phyloP scores from a whole-genome alignment of 306 rosid genomes.

The Calophaca sinica region DNA sequence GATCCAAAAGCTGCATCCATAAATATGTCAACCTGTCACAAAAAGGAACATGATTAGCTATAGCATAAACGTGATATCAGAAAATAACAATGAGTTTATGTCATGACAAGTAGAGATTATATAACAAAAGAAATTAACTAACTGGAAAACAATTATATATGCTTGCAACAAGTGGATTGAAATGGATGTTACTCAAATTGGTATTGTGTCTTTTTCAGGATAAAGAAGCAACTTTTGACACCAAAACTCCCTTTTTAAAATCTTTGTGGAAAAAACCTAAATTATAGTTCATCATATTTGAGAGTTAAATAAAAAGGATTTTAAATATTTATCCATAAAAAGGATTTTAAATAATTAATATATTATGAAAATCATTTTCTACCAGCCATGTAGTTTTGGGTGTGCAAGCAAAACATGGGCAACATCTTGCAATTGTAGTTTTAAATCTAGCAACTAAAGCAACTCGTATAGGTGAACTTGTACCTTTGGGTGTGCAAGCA shows the following conservation, averaged over 20 bases:
- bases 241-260: conserved; percentile 18
- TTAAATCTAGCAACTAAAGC: conserved; percentile 38
- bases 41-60: conserved; percentile 52
- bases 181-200: conserved; percentile 7
- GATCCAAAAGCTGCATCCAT: conserved; percentile 97
- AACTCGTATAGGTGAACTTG: conserved; percentile 22
- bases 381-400: conserved; percentile 70
- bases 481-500: conserved; percentile 96
- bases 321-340: conserved; percentile 10
- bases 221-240: conserved; percentile 29
- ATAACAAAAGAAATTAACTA: neutral
- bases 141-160: conserved; percentile 43
- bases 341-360: conserved; percentile 22
- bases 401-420: conserved; percentile 87
- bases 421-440: conserved; percentile 79
- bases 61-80: conserved; percentile 30
- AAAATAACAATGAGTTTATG: conserved; percentile 34
- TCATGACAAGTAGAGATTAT: conserved; percentile 1
- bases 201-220: conserved; percentile 20
- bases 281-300: conserved; percentile 13
- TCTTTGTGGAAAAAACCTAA: neutral
- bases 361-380: conserved; percentile 30
- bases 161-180: conserved; percentile 35
- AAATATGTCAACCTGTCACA: conserved; percentile 83
- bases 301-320: conserved; percentile 23